Base-by-base conservation (phyloP, 2,329 filamentous ascomycete species). In the Fusarium irregulare region DNA sequence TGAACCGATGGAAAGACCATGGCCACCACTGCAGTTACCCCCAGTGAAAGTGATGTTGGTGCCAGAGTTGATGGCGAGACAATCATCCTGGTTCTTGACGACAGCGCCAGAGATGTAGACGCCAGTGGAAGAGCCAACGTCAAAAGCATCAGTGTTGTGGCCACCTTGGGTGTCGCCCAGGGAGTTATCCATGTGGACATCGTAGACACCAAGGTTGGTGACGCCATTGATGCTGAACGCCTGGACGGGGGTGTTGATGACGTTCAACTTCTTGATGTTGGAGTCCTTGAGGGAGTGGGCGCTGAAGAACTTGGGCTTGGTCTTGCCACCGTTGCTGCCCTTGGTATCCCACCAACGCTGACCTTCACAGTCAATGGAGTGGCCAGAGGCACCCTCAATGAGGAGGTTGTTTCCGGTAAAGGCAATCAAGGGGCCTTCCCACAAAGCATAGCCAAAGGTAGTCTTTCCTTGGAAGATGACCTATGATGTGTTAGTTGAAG, bases 401-500 rank as follows among this genome's bases (percentile, higher is more conserved):
- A 82, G 83, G 71, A 91, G 83, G 66, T 82, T 80, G 37, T 78
- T 86, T 42, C 90, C 90, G 2, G 85, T 86, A 66, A 92, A 82
- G 28, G 84, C 84, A 72, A 92, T 83, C 16, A 92, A 82, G 46
- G 90, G 90, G 0, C 90, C 90, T 3, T 77, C 76, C 90, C 89
- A 92, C 73, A 90, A 86, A 67, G 87, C 81, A 80, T 91, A 91
- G 21, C 83, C 89, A 74, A 90, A 92, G 56, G 86, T 88, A n/a
- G 90, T 92, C 16, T 83, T 87, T 45, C 90, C 91, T 60, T 87
- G 78, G 78, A 92, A 92, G 71, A 86, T 87, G 66, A 91, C 73
- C 56, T 59, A 7, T 6, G 6, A 5, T 9, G 5, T 40, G 20
- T 59, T 4, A 55, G 49, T 13, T 12, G 7, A 27, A 3, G 2